phyloP scores from a whole-genome alignment of 495 filamentous ascomycete species.

The Penicillium longicatenatum region DNA sequence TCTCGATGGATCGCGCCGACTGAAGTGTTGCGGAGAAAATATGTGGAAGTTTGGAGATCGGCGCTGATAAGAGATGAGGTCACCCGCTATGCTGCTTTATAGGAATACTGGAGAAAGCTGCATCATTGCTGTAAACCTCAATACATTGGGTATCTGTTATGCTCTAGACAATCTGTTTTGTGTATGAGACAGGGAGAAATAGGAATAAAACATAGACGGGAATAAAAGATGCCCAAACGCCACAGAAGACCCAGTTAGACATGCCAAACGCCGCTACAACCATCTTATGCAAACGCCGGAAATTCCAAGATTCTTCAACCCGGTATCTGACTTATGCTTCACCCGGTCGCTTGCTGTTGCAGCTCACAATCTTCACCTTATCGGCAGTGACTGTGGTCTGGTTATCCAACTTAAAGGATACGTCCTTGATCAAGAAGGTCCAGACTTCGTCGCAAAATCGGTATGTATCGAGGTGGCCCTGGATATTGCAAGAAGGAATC shows the following conservation, averaged over 20 bases:
- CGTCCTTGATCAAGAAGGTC: slow-evolving; percentile 99
- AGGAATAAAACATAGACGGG: neutral
- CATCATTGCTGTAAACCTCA: slow-evolving; percentile 1
- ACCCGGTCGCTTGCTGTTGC: slow-evolving; percentile 82
- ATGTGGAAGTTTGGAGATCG: slow-evolving; percentile 12
- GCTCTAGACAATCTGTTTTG: slow-evolving; percentile 12
- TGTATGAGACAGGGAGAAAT: slow-evolving; percentile 3
- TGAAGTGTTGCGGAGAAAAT: slow-evolving; percentile 1
- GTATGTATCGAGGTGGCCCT: slow-evolving; percentile 99
- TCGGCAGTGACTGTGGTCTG: slow-evolving; percentile 65
- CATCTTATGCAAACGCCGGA: slow-evolving; percentile 18
- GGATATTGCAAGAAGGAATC: slow-evolving; percentile 14
- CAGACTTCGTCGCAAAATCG: slow-evolving; percentile 99
- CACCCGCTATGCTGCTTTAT: slow-evolving; percentile 16
- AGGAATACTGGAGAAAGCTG: too few relatives aligned
- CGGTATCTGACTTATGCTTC: slow-evolving; percentile 49
- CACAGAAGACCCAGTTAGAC: slow-evolving; percentile 13
- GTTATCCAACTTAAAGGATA: slow-evolving; percentile 95
- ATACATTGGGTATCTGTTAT: slow-evolving; percentile 26
- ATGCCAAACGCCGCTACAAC: slow-evolving; percentile 28
- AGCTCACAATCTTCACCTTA: slow-evolving; percentile 97
- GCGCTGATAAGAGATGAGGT: slow-evolving; percentile 32
- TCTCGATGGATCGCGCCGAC: neutral
- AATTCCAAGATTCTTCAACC: neutral
- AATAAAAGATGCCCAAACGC: slow-evolving; percentile 12